These are phyloP conservation scores for Agrocybe praecox DNA, from an alignment of 768 basidiomycete species.

Conservation along the genomic window DNA sequence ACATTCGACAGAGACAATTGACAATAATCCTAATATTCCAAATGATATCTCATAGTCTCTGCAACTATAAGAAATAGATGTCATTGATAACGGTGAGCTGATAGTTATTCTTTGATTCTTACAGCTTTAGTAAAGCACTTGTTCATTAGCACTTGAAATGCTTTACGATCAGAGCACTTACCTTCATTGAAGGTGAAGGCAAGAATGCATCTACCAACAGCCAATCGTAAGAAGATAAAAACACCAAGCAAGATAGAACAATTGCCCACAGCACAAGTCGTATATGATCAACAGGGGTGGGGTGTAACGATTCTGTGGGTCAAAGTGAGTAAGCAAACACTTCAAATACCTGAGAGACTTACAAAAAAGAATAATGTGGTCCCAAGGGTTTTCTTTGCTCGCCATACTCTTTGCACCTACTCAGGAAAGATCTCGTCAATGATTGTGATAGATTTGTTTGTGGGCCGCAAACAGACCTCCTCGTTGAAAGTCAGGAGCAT, in stretches of 20 bases:
- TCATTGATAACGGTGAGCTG: neutral
- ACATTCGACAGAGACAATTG: slow-evolving; percentile 4
- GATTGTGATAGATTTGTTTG: neutral
- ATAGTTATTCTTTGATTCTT: neutral
- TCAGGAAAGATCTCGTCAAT: neutral
- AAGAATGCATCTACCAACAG: neutral
- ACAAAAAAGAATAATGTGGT: slow-evolving; percentile 21
- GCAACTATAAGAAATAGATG: neutral
- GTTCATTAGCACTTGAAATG: neutral
- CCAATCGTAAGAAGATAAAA: neutral
- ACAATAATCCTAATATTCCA: neutral
- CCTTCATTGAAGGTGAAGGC: neutral
- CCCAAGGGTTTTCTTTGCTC: slow-evolving; percentile 19
- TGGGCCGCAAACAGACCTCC: neutral
- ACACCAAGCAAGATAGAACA: neutral
- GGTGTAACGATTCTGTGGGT: slow-evolving; percentile 19
- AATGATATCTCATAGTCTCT: neutral
- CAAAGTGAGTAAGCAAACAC: too few relatives aligned
- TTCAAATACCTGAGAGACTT: neutral
- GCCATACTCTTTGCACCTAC: slow-evolving; percentile 20
- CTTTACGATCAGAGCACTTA: neutral
- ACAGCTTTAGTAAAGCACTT: slow-evolving; percentile 2
- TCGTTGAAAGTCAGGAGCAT: slow-evolving; percentile 4
- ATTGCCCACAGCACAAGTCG: slow-evolving; percentile 14
- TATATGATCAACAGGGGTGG: slow-evolving; percentile 17